phyloP scores from a whole-genome alignment of 768 basidiomycete genomes.

The Steccherinum ochraceum region DNA sequence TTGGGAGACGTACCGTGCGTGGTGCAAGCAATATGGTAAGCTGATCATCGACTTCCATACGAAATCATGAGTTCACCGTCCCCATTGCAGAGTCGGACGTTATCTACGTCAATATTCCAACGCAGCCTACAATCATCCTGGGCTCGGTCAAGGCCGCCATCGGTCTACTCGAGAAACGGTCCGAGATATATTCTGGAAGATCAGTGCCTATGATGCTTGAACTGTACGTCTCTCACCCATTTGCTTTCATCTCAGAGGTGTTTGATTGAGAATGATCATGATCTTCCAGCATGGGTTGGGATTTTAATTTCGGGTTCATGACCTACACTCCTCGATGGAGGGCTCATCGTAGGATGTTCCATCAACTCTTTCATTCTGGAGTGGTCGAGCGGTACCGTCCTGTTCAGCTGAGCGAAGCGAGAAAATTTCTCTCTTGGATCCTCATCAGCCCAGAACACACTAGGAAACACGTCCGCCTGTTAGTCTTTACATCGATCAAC shows the following conservation, averaged over 20 bases:
- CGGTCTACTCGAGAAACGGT: constrained; percentile 10
- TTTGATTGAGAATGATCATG: background rate
- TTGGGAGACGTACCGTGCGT: constrained; percentile 13
- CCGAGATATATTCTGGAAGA: constrained; percentile 1
- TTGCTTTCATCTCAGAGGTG: background rate
- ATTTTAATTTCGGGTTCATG: constrained; percentile 5
- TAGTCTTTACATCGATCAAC: background rate
- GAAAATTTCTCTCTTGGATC: background rate
- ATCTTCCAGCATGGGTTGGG: constrained; percentile 2
- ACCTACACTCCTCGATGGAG: constrained; percentile 7
- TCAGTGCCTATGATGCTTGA: background rate
- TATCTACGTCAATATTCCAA: constrained; percentile 7
- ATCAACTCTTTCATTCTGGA: constrained; percentile 1
- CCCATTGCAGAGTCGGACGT: constrained; percentile 4
- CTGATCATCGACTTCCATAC: background rate
- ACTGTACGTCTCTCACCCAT: background rate
- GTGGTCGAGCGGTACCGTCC: background rate
- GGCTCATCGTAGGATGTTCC: background rate
- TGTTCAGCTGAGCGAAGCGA: background rate
- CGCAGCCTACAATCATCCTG: constrained; percentile 9
- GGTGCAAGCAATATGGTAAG: constrained; percentile 14
- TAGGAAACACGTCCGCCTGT: background rate
- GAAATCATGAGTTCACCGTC: background rate
- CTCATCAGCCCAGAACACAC: background rate
- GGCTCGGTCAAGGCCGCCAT: constrained; percentile 7